A percentile compares a stretch with the other conserved stretches of the same genome.
phyloP scores from a whole-genome alignment of 1,284 basidiomycete genomes.

The Apiotrichum domesticum region DNA sequence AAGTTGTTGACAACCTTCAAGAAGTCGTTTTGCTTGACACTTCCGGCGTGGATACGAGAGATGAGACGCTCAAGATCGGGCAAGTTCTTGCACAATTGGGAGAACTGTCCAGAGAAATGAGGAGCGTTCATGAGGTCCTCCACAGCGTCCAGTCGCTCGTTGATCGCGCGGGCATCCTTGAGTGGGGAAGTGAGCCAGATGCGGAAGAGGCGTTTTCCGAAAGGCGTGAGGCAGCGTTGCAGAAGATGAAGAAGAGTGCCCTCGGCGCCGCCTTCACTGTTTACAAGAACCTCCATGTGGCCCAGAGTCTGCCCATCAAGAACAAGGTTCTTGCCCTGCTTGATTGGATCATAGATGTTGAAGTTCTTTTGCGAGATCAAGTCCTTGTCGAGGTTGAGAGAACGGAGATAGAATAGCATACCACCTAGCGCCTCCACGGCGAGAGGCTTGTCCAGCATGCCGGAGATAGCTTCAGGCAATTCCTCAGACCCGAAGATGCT shows the following conservation, averaged over 20 bases:
- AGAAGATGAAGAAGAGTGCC: constrained; percentile 78
- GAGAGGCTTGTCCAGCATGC: constrained; percentile 59
- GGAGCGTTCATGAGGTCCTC: constrained; percentile 75
- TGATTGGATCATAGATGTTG: constrained; percentile 92
- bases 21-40: constrained; percentile 79
- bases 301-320: constrained; percentile 90
- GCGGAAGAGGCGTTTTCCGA: constrained; percentile 47
- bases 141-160: constrained; percentile 85
- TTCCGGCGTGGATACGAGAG: constrained; percentile 86
- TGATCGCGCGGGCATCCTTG: constrained; percentile 71
- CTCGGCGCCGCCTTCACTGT: constrained; percentile 84
- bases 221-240: constrained; percentile 80
- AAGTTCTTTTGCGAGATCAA: constrained; percentile 90
- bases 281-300: constrained; percentile 85
- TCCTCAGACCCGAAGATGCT: constrained; percentile 58
- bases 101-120: constrained; percentile 69
- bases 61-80: constrained; percentile 91
- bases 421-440: constrained; percentile 79
- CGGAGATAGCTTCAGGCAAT: constrained; percentile 68
- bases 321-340: constrained; percentile 69
- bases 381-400: constrained; percentile 89
- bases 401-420: constrained; percentile 86
- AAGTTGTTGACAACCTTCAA: constrained; percentile 71
- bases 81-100: constrained; percentile 65
- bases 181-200: constrained; percentile 88